Evolutionary conservation across 768 basidiomycete species (phyloP).

Genomic region (Calocybe indica): DNA sequence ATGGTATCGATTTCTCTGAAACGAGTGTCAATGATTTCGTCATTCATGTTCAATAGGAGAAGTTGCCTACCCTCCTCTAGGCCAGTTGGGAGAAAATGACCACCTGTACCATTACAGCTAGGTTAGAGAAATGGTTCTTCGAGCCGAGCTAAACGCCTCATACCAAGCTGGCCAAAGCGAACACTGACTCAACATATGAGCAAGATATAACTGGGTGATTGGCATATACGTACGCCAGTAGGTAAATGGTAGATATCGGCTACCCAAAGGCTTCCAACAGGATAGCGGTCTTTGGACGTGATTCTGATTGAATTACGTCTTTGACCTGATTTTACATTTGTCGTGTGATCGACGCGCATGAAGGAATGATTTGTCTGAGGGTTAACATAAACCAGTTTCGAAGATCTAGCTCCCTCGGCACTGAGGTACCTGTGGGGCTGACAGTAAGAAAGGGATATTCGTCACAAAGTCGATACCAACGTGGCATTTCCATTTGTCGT

Average conservation of each 20-base stretch:
- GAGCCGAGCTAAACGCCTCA: too few species aligned
- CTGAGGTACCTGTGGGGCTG: conserved; percentile 39
- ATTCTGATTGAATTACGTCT: conserved; percentile 71
- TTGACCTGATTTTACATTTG: conserved; percentile 40
- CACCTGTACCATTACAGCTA: conserved; percentile 20
- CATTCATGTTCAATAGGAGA: not conserved
- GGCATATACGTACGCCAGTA: conserved; percentile 40
- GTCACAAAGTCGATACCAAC: conserved; percentile 21
- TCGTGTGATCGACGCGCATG: conserved; percentile 71
- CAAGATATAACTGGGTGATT: not conserved
- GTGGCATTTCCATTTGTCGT: conserved; percentile 61
- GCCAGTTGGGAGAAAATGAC: conserved; percentile 57
- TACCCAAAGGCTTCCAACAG: conserved; percentile 58
- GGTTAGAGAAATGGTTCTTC: too few species aligned
- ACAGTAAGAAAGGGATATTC: not conserved
- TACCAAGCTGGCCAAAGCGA: conserved; percentile 69
- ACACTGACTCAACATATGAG: conserved; percentile 34
- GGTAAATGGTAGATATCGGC: conserved; percentile 63
- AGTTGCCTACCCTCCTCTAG: conserved; percentile 44
- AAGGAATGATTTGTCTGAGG: conserved; percentile 61
- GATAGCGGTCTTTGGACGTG: conserved; percentile 45
- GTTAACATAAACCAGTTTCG: conserved; percentile 59
- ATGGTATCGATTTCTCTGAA: conserved; percentile 70
- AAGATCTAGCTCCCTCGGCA: conserved; percentile 35
- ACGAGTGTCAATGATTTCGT: not conserved